Conservation (phyloP, 495 filamentous ascomycete species). For the Lepraria neglecta region DNA sequence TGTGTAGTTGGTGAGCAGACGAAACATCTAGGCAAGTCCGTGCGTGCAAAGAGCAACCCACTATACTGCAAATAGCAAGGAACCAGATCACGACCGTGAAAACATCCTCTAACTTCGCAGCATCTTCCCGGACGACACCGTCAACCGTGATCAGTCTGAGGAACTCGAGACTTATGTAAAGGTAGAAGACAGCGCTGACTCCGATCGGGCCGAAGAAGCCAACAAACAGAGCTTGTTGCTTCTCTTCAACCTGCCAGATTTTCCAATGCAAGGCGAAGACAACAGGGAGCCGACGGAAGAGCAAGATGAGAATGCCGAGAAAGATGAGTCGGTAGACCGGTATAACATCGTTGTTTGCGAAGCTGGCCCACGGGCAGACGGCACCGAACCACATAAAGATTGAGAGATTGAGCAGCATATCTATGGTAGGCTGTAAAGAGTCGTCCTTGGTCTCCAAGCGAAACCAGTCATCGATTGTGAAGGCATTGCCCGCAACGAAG, state of each 20-base stretch:
- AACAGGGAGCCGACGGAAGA: conserved; percentile 72
- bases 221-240: conserved; percentile 69
- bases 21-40: neutral
- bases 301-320: conserved; percentile 71
- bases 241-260: conserved; percentile 73
- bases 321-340: conserved; percentile 71
- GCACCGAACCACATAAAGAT: conserved; percentile 92
- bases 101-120: conserved; percentile 53
- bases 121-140: conserved; percentile 59
- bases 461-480: conserved; percentile 94
- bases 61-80: conserved; percentile 76
- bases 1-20: conserved; percentile 30
- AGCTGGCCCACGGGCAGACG: conserved; percentile 73
- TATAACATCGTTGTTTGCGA: conserved; percentile 61
- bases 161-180: conserved; percentile 72
- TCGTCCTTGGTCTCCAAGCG: conserved; percentile 81
- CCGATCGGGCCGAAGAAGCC: conserved; percentile 95
- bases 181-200: conserved; percentile 87
- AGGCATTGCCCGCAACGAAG: conserved; percentile 87
- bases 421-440: conserved; percentile 83
- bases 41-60: conserved; percentile 40
- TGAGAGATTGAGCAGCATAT: conserved; percentile 76
- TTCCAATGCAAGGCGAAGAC: conserved; percentile 65
- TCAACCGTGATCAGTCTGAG: conserved; percentile 47
- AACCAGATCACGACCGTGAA: conserved; percentile 80